A percentile compares a stretch with the other conserved stretches of the same genome.
Evolutionary conservation across 176 grass and related monocot species (phyloP).

Genomic region (Zoysia japonica): DNA sequence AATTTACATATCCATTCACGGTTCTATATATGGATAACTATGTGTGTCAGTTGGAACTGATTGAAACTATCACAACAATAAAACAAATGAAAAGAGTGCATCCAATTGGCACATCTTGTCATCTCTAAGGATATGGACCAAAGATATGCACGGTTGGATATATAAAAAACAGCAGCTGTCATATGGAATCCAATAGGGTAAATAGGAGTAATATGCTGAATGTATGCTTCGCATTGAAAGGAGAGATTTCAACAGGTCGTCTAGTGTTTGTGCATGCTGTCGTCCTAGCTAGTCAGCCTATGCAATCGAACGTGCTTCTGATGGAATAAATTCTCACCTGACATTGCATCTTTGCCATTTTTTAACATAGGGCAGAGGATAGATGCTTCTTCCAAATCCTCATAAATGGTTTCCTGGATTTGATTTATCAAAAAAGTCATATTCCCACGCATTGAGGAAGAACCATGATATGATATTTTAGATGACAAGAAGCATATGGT

Average conservation of each 20-base stretch:
- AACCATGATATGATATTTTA: background rate
- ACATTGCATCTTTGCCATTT: conserved; percentile 14
- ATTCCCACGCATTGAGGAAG: background rate
- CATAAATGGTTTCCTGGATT: background rate
- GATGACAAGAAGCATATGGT: background rate
- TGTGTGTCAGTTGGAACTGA: background rate
- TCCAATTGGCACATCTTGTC: conserved; percentile 19
- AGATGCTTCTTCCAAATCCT: conserved; percentile 16
- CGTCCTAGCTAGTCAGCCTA: background rate
- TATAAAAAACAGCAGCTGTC: background rate
- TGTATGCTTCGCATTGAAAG: background rate
- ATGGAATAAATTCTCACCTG: background rate
- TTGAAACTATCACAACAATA: background rate
- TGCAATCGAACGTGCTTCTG: background rate
- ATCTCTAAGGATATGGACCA: conserved; percentile 28
- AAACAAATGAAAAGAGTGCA: background rate
- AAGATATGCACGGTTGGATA: conserved; percentile 18
- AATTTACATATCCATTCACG: background rate
- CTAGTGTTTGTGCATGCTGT: conserved; percentile 5
- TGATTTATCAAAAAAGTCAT: background rate
- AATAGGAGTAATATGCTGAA: background rate
- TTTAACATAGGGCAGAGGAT: background rate
- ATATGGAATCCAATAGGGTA: conserved; percentile 8
- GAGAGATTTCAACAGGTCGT: background rate
- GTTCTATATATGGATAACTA: background rate